phyloP scores from a whole-genome alignment of 805 yeast genomes.

The Cyberlindnera maritima region DNA sequence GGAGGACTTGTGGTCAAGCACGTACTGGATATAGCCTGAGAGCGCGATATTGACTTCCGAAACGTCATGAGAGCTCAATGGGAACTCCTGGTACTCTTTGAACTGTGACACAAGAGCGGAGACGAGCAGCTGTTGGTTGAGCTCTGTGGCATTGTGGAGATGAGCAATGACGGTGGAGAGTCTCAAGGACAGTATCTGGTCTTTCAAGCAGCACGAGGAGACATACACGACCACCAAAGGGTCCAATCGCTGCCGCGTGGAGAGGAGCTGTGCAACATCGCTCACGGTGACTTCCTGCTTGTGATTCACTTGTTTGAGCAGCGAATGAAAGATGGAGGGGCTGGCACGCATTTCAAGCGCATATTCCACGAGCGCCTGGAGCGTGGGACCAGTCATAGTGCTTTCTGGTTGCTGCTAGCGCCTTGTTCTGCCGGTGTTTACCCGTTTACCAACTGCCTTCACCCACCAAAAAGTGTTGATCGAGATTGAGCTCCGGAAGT shows the following conservation, averaged over 20 bases:
- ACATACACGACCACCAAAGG: slow-evolving; percentile 24
- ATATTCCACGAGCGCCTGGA: slow-evolving; percentile 15
- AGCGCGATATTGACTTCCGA: slow-evolving; percentile 13
- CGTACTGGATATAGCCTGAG: slow-evolving; percentile 11
- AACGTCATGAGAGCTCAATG: slow-evolving; percentile 19
- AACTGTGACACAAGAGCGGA: slow-evolving; percentile 16
- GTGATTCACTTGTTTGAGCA: slow-evolving; percentile 25
- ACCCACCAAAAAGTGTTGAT: too few species aligned
- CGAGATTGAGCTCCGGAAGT: too few species aligned
- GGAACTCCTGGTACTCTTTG: slow-evolving; percentile 9
- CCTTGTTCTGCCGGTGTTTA: too few species aligned
- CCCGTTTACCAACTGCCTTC: background rate
- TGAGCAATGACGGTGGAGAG: slow-evolving; percentile 13
- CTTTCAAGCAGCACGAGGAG: slow-evolving; percentile 12
- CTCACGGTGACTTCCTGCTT: slow-evolving; percentile 18
- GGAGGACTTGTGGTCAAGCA: slow-evolving; percentile 5
- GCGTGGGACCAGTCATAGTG: slow-evolving; percentile 5
- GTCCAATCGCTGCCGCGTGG: slow-evolving; percentile 11
- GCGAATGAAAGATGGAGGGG: slow-evolving; percentile 17
- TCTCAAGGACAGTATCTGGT: slow-evolving; percentile 10
- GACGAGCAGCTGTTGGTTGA: slow-evolving; percentile 22
- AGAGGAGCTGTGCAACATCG: slow-evolving; percentile 14
- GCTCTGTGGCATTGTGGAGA: slow-evolving; percentile 10
- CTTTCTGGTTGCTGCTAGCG: too few species aligned
- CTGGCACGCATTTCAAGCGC: slow-evolving; percentile 17